A percentile compares a stretch with the other conserved stretches of the same genome.
These are phyloP conservation scores for peach (Prunus persica) DNA, from an alignment of 306 rosid species.

Conservation along the genomic window Prunus_persica_NCBIv2 NC_034011.1:16196001-16196500, in stretches of 20 bases:
- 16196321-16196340: not conserved
- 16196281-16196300: not conserved
- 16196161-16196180: not conserved
- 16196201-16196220: not conserved
- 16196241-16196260: not conserved
- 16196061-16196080: constrained; percentile 16
- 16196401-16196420: not conserved
- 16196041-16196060: constrained; percentile 49
- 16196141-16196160: not conserved
- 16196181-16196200: not conserved
- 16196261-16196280: not conserved
- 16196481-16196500: constrained; percentile 61
- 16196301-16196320: not conserved
- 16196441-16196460: constrained; percentile 98
- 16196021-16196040: constrained; percentile 71
- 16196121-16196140: not conserved
- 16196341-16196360: not conserved
- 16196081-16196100: constrained; percentile 7
- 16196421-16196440: constrained; percentile 83
- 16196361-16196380: not conserved
- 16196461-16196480: constrained; percentile 71
- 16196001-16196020: constrained; percentile 75
- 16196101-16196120: not conserved
- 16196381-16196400: not conserved
- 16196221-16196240: not conserved